These are phyloP conservation scores for Amanita phalloides DNA, from an alignment of 768 basidiomycete genomes.

Conservation along the genomic window DNA sequence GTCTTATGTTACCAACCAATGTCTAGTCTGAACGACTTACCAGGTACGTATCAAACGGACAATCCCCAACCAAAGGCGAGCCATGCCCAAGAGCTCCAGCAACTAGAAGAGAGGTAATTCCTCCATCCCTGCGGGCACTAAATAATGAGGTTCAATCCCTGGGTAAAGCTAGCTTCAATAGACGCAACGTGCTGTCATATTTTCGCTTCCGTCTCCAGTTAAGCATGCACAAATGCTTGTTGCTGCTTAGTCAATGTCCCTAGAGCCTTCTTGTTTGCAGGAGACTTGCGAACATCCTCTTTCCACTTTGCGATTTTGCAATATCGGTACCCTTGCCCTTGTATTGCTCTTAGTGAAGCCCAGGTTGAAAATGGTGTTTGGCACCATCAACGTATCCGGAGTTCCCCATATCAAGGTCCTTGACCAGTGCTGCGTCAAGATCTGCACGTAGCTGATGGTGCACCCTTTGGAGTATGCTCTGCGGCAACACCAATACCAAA, in stretches of 20 bases:
- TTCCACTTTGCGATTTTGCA: slow-evolving; percentile 97
- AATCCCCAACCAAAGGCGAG: slow-evolving; percentile 45
- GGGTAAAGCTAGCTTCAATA: slow-evolving; percentile 43
- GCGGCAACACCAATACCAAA: slow-evolving; percentile 71
- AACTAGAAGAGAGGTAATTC: slow-evolving; percentile 50
- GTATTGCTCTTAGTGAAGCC: background rate
- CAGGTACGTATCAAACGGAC: slow-evolving; percentile 69
- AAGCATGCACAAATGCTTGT: slow-evolving; percentile 70
- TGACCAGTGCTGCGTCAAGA: slow-evolving; percentile 48
- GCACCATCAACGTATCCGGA: slow-evolving; percentile 78
- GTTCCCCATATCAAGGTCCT: slow-evolving; percentile 76
- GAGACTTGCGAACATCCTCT: slow-evolving; percentile 76
- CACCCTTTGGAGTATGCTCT: slow-evolving; percentile 52
- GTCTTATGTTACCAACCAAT: slow-evolving; percentile 5
- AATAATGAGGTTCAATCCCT: slow-evolving; percentile 61
- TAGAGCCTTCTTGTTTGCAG: slow-evolving; percentile 70
- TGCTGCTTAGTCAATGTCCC: slow-evolving; percentile 70
- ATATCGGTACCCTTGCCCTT: slow-evolving; percentile 89
- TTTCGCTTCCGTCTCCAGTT: slow-evolving; percentile 69
- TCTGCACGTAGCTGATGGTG: slow-evolving; percentile 56
- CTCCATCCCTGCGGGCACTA: slow-evolving; percentile 39
- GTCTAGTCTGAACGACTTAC: slow-evolving; percentile 29
- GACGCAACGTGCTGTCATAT: slow-evolving; percentile 49
- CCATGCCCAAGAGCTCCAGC: slow-evolving; percentile 54
- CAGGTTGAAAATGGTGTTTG: slow-evolving; percentile 8